These are phyloP conservation scores for Symbiodinium pilosum DNA, from an alignment of 73 alveolate genomes.

Conservation along the genomic window DNA sequence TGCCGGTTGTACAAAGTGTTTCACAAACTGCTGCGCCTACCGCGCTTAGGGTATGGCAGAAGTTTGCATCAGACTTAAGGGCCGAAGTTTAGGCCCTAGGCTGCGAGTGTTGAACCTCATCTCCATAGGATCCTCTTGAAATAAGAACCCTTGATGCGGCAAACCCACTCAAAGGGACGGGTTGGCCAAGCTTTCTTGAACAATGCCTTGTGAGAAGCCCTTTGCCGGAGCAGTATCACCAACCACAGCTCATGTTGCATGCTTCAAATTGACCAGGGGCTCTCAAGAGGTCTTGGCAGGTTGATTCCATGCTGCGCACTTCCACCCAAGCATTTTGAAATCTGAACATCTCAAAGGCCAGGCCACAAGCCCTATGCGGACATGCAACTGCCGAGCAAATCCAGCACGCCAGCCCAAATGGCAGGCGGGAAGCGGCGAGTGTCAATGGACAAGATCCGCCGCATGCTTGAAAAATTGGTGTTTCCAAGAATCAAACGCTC, in stretches of 20 bases:
- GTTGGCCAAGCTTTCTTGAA: neutral
- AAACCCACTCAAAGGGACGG: neutral
- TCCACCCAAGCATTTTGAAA: neutral
- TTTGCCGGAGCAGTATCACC: neutral
- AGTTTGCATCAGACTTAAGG: neutral
- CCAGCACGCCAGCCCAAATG: neutral
- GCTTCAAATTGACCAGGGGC: neutral
- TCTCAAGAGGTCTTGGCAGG: neutral
- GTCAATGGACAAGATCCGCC: neutral
- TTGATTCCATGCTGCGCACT: neutral
- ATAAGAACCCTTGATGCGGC: neutral
- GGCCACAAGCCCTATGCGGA: no score
- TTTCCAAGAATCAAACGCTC: neutral
- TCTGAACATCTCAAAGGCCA: neutral
- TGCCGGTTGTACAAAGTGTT: neutral
- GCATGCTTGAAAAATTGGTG: neutral
- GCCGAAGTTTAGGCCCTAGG: neutral
- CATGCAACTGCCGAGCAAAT: neutral
- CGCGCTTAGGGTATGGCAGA: no score
- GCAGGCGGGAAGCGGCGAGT: neutral
- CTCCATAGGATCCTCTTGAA: neutral
- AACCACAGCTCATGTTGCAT: neutral
- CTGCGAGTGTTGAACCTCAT: neutral
- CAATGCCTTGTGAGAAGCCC: no score
- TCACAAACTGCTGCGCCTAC: no score